These are phyloP conservation scores for Arthrocladium fulminans DNA, from an alignment of 2,329 filamentous ascomycete species.

Conservation along the genomic window DNA sequence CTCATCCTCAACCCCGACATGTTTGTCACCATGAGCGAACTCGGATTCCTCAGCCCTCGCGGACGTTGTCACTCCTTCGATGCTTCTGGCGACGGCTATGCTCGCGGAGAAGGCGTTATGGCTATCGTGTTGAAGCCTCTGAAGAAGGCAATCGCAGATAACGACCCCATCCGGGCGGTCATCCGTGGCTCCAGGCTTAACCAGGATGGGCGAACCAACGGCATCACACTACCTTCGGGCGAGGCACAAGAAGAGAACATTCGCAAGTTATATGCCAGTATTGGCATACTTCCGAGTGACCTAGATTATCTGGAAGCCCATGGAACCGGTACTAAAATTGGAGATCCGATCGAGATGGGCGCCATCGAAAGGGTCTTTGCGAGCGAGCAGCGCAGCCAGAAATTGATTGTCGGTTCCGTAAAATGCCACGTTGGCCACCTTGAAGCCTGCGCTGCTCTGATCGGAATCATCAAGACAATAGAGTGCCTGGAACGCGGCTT, in stretches of 20 bases:
- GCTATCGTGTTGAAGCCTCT: conserved; percentile 45
- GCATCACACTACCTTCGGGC: conserved; percentile 30
- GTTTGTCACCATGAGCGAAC: conserved; percentile 19
- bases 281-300: conserved; percentile 29
- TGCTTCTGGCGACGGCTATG: conserved; percentile 41
- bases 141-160: conserved; percentile 38
- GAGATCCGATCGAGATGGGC: conserved; percentile 27
- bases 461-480: conserved; percentile 24
- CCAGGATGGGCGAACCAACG: conserved; percentile 29
- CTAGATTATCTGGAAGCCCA: conserved; percentile 37
- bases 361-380: conserved; percentile 24
- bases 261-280: conserved; percentile 29
- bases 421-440: conserved; percentile 26
- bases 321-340: conserved; percentile 35
- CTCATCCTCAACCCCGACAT: background rate
- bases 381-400: conserved; percentile 1
- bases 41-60: conserved; percentile 41
- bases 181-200: conserved; percentile 30
- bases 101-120: conserved; percentile 45
- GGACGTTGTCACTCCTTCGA: conserved; percentile 45
- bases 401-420: conserved; percentile 23
- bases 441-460: conserved; percentile 24
- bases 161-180: conserved; percentile 37
- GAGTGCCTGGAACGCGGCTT: conserved; percentile 23
- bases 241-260: conserved; percentile 35